phyloP scores from a whole-genome alignment of 345 rosid species.

The Eucalyptus camaldulensis region DNA sequence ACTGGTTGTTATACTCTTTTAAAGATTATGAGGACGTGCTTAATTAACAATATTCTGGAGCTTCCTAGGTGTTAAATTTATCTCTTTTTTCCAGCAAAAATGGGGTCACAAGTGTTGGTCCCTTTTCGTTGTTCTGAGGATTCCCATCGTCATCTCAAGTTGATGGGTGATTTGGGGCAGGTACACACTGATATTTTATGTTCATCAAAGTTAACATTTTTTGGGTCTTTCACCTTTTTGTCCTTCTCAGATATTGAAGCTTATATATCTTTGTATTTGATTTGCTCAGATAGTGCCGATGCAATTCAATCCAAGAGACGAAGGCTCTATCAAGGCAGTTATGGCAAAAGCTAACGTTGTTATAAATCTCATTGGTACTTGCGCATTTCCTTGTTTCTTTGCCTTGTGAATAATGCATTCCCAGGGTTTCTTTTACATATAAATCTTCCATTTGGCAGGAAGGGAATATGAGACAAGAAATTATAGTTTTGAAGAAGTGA shows the following conservation, averaged over 20 bases:
- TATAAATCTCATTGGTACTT: conserved; percentile 84
- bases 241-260: not conserved
- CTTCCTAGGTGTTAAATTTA: too few relatives aligned
- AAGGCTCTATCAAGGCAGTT: conserved; percentile 84
- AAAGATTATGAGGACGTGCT: not conserved
- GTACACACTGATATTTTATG: conserved; percentile 10
- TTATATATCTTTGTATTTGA: not conserved
- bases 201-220: not conserved
- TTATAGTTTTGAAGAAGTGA: conserved; percentile 91
- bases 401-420: not conserved
- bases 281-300: conserved; percentile 77
- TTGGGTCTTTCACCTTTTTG: not conserved
- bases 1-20: not conserved
- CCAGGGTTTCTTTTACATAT: not conserved
- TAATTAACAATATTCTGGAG: not conserved
- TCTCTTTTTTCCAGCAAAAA: conserved; percentile 48
- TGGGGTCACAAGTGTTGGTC: conserved; percentile 94
- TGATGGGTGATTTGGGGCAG: conserved; percentile 99
- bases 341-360: conserved; percentile 99
- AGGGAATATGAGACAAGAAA: conserved; percentile 90
- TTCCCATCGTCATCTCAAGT: conserved; percentile 77
- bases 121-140: conserved; percentile 98
- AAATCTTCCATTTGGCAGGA: conserved; percentile 30
- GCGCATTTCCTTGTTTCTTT: not conserved
- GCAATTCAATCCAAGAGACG: conserved; percentile 88